Conservation (phyloP, 75 land plant genomes). For the Larix kaempferi region DNA sequence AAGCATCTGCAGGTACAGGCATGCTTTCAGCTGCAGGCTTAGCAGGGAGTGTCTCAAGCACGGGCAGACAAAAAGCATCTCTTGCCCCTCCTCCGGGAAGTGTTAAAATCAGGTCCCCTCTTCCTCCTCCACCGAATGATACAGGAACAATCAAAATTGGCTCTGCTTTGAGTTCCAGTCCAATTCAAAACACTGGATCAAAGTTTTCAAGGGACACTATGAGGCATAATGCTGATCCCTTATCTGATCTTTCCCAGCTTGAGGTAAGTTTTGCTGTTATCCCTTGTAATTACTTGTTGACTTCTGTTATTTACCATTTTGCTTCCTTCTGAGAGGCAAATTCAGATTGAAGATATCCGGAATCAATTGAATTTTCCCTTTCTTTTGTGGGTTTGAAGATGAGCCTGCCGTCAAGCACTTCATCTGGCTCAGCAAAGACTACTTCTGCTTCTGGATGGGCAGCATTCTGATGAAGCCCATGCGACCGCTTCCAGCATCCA, state of each 20-base stretch:
- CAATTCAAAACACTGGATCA: constrained; percentile 9
- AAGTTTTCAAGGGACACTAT: constrained; percentile 22
- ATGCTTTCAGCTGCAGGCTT: constrained; percentile 86
- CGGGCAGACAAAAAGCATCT: constrained; percentile 40
- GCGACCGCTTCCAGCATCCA: background rate
- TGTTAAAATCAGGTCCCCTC: constrained; percentile 73
- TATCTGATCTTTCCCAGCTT: constrained; percentile 77
- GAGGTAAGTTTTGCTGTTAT: constrained; percentile 45
- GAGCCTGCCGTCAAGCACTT: constrained; percentile 40
- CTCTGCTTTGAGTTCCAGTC: constrained; percentile 15
- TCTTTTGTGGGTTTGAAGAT: constrained; percentile 32
- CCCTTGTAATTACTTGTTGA: background rate
- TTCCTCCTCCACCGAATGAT: constrained; percentile 99
- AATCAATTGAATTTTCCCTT: background rate
- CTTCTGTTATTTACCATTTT: background rate
- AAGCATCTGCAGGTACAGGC: constrained; percentile 62
- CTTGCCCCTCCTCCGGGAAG: constrained; percentile 92
- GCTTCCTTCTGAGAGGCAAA: background rate
- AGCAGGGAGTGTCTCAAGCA: constrained; percentile 32
- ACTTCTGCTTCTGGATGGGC: constrained; percentile 69
- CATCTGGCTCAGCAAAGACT: constrained; percentile 28
- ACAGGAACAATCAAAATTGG: constrained; percentile 46
- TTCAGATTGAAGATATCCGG: background rate
- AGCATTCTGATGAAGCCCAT: constrained; percentile 35
- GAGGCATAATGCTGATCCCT: constrained; percentile 45